Evolutionary conservation across 768 basidiomycete species (phyloP), one percentile per base, ranked within the genome.

Genomic region (Mycena vitilis): DNA sequence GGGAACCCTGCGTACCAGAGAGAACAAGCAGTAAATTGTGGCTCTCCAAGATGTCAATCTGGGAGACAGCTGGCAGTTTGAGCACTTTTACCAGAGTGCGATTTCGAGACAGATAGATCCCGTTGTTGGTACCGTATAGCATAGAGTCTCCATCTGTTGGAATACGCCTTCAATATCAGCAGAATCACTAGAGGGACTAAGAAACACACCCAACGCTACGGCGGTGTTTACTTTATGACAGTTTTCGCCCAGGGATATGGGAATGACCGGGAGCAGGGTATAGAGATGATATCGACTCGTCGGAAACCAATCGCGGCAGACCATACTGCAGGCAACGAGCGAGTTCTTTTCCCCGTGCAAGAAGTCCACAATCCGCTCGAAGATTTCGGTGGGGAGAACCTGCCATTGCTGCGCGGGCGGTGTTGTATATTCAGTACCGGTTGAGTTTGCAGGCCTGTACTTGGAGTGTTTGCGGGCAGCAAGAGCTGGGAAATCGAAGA

Each of bases 301-400:
- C 22, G 70, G 71, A 37, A 75, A 66, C 73, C 72, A 73, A 30
- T 65, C 51, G 47, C 55, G 60, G 34, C 65, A 76, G 34, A 72
- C 70, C 18, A 63, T 57, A 23, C 63, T 66, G 60, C 72, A 74
- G 10, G 70, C 52, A 13, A 66, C 25, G 37, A 76, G 67, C 6
- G 75, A 57, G 18, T 23, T 48, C 60, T 65, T 68, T 52, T 72
- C 70, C 30, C 60, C 44, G 51, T 65, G 60, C 8, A 76, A 54
- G 59, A 71, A 73, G 65, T 73, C 73, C 38, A 76, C 56, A 38
- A 72, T 70, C n/a, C 62, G 59, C 47, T 76, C 73, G 22, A 69
- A 53, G 30, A 74, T 56, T 49, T 76, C 75, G 38, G 53, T 63
- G 2, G 74, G 75, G 13, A 76, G 66, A 38, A n/a, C 11, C 49